Conservation (phyloP, 192 early-diverging fungal genomes). For the Funneliformis mosseae region DNA sequence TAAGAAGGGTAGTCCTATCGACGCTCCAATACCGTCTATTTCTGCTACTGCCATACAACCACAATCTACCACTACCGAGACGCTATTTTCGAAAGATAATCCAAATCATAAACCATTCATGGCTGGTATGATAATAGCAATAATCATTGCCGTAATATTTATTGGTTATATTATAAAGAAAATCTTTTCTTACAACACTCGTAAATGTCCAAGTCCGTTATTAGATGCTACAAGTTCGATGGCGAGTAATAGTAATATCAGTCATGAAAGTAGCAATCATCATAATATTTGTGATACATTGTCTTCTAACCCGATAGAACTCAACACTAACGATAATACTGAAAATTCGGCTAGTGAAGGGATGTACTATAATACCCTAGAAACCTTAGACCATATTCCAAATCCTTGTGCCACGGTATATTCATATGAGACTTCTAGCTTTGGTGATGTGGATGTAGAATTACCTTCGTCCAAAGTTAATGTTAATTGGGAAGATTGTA, state of each 20-base stretch:
- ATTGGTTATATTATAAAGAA: background rate
- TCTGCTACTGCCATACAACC: too few relatives aligned
- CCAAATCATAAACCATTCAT: background rate
- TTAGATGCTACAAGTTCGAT: background rate
- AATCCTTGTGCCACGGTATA: background rate
- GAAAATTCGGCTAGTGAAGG: background rate
- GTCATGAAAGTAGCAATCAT: background rate
- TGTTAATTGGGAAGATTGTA: background rate
- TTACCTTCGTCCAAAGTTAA: background rate
- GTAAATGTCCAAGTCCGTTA: background rate
- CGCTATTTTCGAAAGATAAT: background rate
- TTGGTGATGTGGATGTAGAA: background rate
- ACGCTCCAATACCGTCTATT: too few relatives aligned
- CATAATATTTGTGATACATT: background rate
- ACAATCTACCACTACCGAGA: too few relatives aligned
- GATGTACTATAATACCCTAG: background rate
- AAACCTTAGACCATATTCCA: background rate
- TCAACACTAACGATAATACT: too few relatives aligned
- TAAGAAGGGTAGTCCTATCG: too few relatives aligned
- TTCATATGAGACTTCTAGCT: background rate
- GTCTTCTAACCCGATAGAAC: background rate
- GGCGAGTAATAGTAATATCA: background rate
- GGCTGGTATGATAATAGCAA: background rate
- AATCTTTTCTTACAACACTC: background rate
- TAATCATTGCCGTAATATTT: background rate